These are phyloP conservation scores for Nicotiana tabacum DNA, from an alignment of 257 asterid species.

Conservation along the genomic window DNA sequence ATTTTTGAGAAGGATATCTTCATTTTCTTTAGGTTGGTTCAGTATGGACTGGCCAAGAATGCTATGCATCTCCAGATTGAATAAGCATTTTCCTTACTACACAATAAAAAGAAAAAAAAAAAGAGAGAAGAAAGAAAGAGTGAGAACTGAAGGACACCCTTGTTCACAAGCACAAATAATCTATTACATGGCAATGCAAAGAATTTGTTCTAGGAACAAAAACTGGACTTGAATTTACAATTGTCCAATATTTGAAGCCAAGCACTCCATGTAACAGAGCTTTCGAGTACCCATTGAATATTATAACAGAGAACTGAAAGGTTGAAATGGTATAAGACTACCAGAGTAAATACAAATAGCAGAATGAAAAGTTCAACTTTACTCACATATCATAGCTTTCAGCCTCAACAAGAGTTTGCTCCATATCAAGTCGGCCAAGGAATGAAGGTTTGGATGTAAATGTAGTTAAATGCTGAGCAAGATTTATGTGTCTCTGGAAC, in stretches of 20 bases:
- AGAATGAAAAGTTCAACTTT: background rate
- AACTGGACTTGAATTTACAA: background rate
- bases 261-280: background rate
- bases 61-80: background rate
- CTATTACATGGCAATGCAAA: background rate
- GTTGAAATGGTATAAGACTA: background rate
- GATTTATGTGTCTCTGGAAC: slow-evolving; percentile 92
- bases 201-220: background rate
- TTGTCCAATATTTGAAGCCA: background rate
- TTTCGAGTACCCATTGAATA: background rate
- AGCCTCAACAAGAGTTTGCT: slow-evolving; percentile 91
- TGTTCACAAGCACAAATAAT: background rate
- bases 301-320: background rate
- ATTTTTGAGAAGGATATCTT: background rate
- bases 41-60: background rate
- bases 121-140: background rate
- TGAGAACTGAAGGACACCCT: background rate
- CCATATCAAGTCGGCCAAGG: slow-evolving; percentile 88
- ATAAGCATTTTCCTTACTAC: background rate
- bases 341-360: background rate
- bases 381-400: slow-evolving; percentile 88
- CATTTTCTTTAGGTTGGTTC: background rate
- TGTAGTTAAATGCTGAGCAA: slow-evolving; percentile 87
- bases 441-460: slow-evolving; percentile 83
- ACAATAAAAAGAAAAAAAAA: background rate